Percentiles rank a stretch among this genome's conserved stretches.
phyloP scores from a whole-genome alignment of 116 monocot species.

The Zostera marina region DNA sequence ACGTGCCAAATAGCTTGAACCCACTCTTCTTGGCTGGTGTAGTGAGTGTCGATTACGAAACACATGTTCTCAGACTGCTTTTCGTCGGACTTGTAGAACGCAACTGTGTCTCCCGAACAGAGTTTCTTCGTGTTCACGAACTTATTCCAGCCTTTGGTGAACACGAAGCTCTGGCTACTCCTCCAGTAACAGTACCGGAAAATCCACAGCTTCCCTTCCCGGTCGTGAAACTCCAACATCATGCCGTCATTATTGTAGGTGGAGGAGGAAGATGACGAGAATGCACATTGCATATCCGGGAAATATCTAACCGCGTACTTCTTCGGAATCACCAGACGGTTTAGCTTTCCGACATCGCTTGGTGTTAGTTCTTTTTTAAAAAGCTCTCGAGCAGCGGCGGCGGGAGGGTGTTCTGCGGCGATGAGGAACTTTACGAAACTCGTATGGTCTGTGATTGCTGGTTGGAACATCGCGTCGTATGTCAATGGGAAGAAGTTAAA shows the following conservation, averaged over 20 bases:
- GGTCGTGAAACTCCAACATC: slow-evolving; percentile 21
- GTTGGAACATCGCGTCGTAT: slow-evolving; percentile 24
- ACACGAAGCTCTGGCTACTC: slow-evolving; percentile 61
- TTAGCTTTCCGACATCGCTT: slow-evolving; percentile 59
- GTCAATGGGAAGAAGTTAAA: slow-evolving; percentile 20
- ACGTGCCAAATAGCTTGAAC: too few relatives aligned
- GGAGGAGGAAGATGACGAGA: too few relatives aligned
- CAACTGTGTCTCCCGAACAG: slow-evolving; percentile 18
- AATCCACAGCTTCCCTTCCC: slow-evolving; percentile 13
- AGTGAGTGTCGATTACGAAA: too few relatives aligned
- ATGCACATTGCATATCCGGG: slow-evolving; percentile 7
- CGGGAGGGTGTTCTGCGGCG: neutral
- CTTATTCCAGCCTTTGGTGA: slow-evolving; percentile 53
- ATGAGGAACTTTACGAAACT: slow-evolving; percentile 15
- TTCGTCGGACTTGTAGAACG: slow-evolving; percentile 21
- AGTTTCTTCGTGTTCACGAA: slow-evolving; percentile 33
- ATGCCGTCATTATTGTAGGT: slow-evolving; percentile 7
- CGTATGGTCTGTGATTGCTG: slow-evolving; percentile 1
- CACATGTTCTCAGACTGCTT: neutral
- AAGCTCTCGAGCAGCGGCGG: slow-evolving; percentile 1
- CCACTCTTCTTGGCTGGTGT: too few relatives aligned
- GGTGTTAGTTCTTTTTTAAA: slow-evolving; percentile 56
- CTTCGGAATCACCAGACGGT: slow-evolving; percentile 49
- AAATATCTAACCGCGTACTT: slow-evolving; percentile 28
- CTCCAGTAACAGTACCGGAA: slow-evolving; percentile 64